Evolutionary conservation across 768 basidiomycete genomes (phyloP).

Genomic region (Phylloporus scabripes): DNA sequence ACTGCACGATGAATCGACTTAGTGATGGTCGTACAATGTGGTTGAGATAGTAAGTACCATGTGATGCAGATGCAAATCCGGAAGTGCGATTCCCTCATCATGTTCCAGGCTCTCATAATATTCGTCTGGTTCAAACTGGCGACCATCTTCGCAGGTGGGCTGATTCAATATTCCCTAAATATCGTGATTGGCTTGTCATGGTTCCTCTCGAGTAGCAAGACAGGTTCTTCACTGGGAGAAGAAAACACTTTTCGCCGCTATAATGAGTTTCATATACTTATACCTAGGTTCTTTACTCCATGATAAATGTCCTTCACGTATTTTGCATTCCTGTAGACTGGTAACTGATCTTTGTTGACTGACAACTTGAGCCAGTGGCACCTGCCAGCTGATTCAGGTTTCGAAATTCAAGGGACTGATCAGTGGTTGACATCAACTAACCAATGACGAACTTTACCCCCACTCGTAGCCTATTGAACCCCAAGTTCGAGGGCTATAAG

Average conservation of each 20-base stretch:
- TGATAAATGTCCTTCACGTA: not conserved
- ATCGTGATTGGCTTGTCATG: not conserved
- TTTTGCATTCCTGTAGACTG: not conserved
- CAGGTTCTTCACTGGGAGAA: not conserved
- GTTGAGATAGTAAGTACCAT: not conserved
- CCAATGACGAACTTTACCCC: constrained; percentile 38
- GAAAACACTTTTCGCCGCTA: not conserved
- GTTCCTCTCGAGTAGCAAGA: not conserved
- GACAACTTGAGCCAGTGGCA: not conserved
- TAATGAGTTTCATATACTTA: not conserved
- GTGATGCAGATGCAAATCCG: not conserved
- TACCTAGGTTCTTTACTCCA: not conserved
- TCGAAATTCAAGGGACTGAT: not conserved
- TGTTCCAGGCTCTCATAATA: not conserved
- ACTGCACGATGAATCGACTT: constrained; percentile 69
- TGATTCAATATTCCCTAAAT: not conserved
- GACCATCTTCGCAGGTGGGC: not conserved
- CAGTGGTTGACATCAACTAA: too few species aligned
- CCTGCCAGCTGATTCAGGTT: not conserved
- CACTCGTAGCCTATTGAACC: constrained; percentile 58
- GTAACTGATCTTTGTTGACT: not conserved
- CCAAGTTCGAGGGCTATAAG: constrained; percentile 83
- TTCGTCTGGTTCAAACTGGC: not conserved
- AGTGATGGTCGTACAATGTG: not conserved
- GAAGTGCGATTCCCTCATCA: not conserved